Base-by-base conservation (phyloP, 306 rosid species). In the Inga laurina region DNA sequence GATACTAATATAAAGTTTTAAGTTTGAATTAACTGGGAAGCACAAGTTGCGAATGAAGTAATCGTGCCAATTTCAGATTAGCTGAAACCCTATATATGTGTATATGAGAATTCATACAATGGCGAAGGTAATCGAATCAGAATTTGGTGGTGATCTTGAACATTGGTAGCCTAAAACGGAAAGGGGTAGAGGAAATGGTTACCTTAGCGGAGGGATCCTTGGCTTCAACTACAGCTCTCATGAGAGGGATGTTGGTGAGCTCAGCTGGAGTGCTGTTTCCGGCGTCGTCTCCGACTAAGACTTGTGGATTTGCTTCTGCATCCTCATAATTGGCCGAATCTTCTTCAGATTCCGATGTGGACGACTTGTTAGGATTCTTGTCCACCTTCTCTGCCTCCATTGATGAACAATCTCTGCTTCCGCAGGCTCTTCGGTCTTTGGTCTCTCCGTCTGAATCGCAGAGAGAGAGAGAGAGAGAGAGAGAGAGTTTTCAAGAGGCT, bases 261-360 rank as follows among this genome's bases (percentile, higher is more conserved):
- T 88, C 91, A 0, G 71, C 66, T 1, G 83, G 81, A 10, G 84
- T 43, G 81, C 87, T 83, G 30, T 78, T 81, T 30, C 45, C 78
- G 24, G 72, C 59, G 0, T 13, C 34, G 10, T 7, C 68, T 2
- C 79, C 82, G 77, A 72, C 64, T 34, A n/a, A 24, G 34, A 30
- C 39, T 32, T 30, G 35, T 0, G 24, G 19, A 62, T 8, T 39
- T 43, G 56, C 39, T 81, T 73, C 75, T 1, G 59, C 59, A 5
- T 52, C 59, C 59, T 52, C 8, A 35, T 4, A 18, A 39, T 6
- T 5, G 16, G 80, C 0, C 41, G 32, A 30, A 5, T 65, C 84
- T 56, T 75, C 70, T 21, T 75, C 49, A 8, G 85, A 67, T 39
- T 69, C 76, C 49, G 76, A 51, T 18, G 66, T 0, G 9, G 69